A percentile compares a stretch with the other conserved stretches of the same genome.
Evolutionary conservation across 495 filamentous ascomycete species (phyloP).

Genomic region (Penicillium argentinense): DNA sequence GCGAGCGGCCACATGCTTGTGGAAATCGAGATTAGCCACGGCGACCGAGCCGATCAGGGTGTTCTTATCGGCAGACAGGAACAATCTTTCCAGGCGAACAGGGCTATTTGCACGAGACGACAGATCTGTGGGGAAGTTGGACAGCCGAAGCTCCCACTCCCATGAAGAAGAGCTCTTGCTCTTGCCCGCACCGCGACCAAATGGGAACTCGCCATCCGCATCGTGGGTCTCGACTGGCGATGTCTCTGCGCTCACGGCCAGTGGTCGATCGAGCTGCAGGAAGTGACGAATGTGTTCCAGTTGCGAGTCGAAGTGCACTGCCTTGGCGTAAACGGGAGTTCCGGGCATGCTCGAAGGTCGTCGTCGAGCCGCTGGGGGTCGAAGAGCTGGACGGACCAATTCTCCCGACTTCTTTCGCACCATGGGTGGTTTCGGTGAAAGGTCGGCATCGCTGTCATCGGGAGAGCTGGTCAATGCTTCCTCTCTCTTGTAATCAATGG

Average conservation of each 20-base stretch:
- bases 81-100: conserved; percentile 78
- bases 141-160: conserved; percentile 83
- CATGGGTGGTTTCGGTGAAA: conserved; percentile 71
- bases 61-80: conserved; percentile 82
- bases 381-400: conserved; percentile 87
- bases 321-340: conserved; percentile 91
- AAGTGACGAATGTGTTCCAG: conserved; percentile 96
- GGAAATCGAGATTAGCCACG: conserved; percentile 86
- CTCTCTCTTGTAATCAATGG: conserved; percentile 52
- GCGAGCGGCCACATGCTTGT: conserved; percentile 82
- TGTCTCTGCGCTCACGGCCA: conserved; percentile 93
- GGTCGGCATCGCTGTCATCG: conserved; percentile 59
- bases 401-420: conserved; percentile 98
- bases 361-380: conserved; percentile 65
- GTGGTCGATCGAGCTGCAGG: conserved; percentile 84
- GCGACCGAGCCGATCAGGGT: conserved; percentile 77
- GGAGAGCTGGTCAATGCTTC: conserved; percentile 62
- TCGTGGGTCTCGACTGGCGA: conserved; percentile 88
- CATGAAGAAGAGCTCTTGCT: conserved; percentile 51
- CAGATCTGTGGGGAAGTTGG: conserved; percentile 77
- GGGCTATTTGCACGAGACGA: conserved; percentile 61
- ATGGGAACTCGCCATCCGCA: conserved; percentile 83
- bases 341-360: conserved; percentile 96
- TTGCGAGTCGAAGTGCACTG: conserved; percentile 92
- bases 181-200: conserved; percentile 55